Percentiles rank a stretch among this genome's conserved stretches.
Conservation (phyloP, 306 rosid genomes). For the Benincasa hispida region DNA sequence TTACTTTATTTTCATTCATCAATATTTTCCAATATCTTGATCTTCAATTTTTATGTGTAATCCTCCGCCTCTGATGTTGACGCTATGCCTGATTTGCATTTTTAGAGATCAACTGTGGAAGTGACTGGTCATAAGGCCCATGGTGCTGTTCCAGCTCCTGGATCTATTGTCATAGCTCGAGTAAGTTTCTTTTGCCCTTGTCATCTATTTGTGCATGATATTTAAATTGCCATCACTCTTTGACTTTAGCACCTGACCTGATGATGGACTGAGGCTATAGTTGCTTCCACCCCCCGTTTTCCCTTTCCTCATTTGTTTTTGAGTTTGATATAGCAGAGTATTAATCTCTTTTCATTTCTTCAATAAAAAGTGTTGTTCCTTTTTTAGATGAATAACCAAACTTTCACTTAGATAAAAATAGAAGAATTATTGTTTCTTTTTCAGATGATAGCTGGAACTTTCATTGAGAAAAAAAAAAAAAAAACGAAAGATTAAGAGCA, state of each 20-base stretch:
- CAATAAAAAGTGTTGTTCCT: background rate
- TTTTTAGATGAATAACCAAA: background rate
- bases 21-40: background rate
- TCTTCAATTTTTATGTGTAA: background rate
- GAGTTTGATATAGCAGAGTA: background rate
- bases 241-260: background rate
- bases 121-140: conserved; percentile 83
- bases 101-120: conserved; percentile 66
- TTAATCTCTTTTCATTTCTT: background rate
- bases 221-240: background rate
- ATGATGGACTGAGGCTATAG: background rate
- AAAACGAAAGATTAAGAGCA: background rate
- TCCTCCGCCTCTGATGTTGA: background rate
- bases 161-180: conserved; percentile 62
- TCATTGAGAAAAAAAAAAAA: background rate
- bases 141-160: conserved; percentile 78
- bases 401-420: background rate
- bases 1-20: background rate
- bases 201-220: background rate
- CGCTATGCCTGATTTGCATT: background rate
- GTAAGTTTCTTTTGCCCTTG: conserved; percentile 24
- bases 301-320: background rate
- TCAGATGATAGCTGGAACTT: no score
- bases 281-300: background rate
- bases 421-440: no score